phyloP scores from a whole-genome alignment of 768 basidiomycete genomes.

The Phaeolepiota aurea region DNA sequence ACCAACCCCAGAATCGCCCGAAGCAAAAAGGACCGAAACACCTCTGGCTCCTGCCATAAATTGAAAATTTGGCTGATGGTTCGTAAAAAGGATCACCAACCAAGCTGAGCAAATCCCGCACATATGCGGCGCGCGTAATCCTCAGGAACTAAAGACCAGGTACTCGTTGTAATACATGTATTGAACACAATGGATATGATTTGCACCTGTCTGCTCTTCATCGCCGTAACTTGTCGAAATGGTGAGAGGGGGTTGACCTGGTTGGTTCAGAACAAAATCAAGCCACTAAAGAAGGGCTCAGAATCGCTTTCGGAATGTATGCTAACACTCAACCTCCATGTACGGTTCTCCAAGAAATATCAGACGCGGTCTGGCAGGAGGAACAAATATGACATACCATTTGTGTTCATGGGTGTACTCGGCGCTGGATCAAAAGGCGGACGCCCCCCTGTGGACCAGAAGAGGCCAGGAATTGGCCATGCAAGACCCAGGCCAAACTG shows the following conservation, averaged over 20 bases:
- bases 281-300: constrained; percentile 47
- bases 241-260: constrained; percentile 37
- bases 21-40: constrained; percentile 50
- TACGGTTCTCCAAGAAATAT: too few relatives aligned
- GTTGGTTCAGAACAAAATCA: constrained; percentile 37
- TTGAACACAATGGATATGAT: background rate
- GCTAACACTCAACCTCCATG: too few relatives aligned
- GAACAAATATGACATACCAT: constrained; percentile 17
- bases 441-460: constrained; percentile 52
- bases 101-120: constrained; percentile 48
- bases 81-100: constrained; percentile 16
- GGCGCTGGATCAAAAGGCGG: constrained; percentile 49
- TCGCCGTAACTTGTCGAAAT: constrained; percentile 68
- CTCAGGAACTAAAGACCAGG: constrained; percentile 40
- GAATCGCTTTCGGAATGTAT: too few relatives aligned
- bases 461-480: constrained; percentile 48
- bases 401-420: constrained; percentile 26
- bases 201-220: constrained; percentile 54
- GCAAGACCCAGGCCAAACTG: constrained; percentile 57
- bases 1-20: constrained; percentile 65
- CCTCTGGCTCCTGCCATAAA: constrained; percentile 46
- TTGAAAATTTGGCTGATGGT: background rate
- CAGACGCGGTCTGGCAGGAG: too few relatives aligned
- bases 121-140: constrained; percentile 49
- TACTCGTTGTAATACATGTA: background rate